phyloP scores from a whole-genome alignment of 805 yeast genomes.

The Ogataea glucozyma region DNA sequence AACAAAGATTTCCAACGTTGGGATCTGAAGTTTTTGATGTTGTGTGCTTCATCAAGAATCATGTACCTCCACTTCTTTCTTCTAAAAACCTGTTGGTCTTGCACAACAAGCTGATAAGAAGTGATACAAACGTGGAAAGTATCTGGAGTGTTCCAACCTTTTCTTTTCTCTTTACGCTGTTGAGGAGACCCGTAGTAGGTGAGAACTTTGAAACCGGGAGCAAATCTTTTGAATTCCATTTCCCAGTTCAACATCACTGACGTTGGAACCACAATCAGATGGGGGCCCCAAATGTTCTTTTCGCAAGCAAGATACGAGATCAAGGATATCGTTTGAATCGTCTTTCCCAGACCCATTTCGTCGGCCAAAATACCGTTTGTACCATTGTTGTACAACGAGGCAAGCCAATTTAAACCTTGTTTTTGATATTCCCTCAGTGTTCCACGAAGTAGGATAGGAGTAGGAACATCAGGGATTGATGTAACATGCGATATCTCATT shows the following conservation, averaged over 20 bases:
- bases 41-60: conserved; percentile 98
- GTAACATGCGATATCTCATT: conserved; percentile 16
- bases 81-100: conserved; percentile 91
- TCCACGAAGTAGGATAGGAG: conserved; percentile 78
- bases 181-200: conserved; percentile 97
- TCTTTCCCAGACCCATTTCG: conserved; percentile 98
- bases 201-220: conserved; percentile 94
- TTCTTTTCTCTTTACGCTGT: conserved; percentile 91
- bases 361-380: conserved; percentile 98
- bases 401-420: conserved; percentile 96
- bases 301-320: conserved; percentile 89
- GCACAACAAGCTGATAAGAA: conserved; percentile 95
- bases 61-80: conserved; percentile 93
- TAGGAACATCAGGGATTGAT: conserved; percentile 68
- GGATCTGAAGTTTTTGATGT: conserved; percentile 93
- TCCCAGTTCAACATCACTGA: conserved; percentile 98
- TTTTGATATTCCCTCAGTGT: conserved; percentile 87
- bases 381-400: conserved; percentile 84
- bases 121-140: conserved; percentile 97
- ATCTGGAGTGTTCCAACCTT: conserved; percentile 97
- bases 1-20: conserved; percentile 95
- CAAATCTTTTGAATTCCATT: conserved; percentile 97
- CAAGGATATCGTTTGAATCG: conserved; percentile 91
- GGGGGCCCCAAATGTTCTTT: conserved; percentile 97
- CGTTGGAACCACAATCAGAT: conserved; percentile 94